A percentile compares a stretch with the other conserved stretches of the same genome.
Conservation (phyloP, 805 yeast species). For the Vanderwaltozyma tropicalis region DNA sequence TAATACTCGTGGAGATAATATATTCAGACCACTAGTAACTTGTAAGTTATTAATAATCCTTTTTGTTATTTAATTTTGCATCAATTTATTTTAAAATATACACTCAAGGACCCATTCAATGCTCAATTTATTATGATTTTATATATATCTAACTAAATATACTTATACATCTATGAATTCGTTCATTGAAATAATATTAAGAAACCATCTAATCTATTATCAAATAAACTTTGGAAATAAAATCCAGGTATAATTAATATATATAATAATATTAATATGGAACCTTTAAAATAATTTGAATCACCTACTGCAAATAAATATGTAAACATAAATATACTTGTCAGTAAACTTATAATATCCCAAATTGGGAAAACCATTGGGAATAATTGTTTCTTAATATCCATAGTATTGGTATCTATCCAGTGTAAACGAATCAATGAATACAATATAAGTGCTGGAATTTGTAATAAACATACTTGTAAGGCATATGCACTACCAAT, state of each 20-base stretch:
- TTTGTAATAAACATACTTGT: slow-evolving; percentile 88
- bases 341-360: slow-evolving; percentile 80
- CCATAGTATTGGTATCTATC: slow-evolving; percentile 19
- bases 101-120: no score
- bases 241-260: slow-evolving; percentile 70
- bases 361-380: slow-evolving; percentile 87
- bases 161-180: neutral
- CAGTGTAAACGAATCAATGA: slow-evolving; percentile 43
- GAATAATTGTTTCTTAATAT: slow-evolving; percentile 35
- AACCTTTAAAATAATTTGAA: slow-evolving; percentile 91
- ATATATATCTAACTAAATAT: no score
- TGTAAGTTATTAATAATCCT: neutral
- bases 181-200: no score
- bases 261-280: slow-evolving; percentile 72
- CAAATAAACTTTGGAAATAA: slow-evolving; percentile 40
- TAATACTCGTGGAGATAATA: no score
- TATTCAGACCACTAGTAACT: no score
- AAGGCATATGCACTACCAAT: slow-evolving; percentile 96
- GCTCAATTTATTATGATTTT: no score
- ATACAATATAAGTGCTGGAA: slow-evolving; percentile 78
- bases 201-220: no score
- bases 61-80: neutral
- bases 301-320: slow-evolving; percentile 95
- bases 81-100: no score
- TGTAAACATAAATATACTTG: slow-evolving; percentile 80